Base-by-base conservation (phyloP, 169 alveolate species). In the Babesia bovis region DNA sequence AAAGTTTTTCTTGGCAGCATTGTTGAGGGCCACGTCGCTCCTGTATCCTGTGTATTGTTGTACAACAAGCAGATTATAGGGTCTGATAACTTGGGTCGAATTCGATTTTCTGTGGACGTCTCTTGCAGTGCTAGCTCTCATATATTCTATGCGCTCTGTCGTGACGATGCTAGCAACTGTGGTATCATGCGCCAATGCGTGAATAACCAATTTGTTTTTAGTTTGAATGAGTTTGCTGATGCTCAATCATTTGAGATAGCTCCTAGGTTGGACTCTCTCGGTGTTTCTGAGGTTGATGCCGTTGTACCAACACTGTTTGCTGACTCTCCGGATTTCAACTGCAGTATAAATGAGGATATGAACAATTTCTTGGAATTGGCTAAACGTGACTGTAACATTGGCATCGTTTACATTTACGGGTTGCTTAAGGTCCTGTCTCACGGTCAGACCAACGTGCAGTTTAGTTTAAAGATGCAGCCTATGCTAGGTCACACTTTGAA, bases 11-110 rank as follows among this genome's bases (percentile, higher is more conserved):
- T 61, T 15, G 72, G 71, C 50, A 66, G 21, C 17, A 21, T 61
- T n/a, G 85, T 75, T 28, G 71, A 52, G 52, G 72, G 72, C 25
- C 71, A 44, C 15, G 56, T 75, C 23, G 61, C 70, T 17, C 85
- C 85, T 17, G 65, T 65, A n/a, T 52, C 85, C 26, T 49, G 70
- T n/a, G 85, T 75, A 19, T n/a, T 75, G 4, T 49, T 63, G 49
- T 61, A 52, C 63, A 66, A 75, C 55, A 63, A 75, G 19, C 60
- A 38, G 58, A 41, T 75, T 49, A 47, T 40, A 3, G 49, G 35
- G 36, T 42, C 73, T n/a, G 61, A 63, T 12, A 45, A 21, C 49
- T 36, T 63, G 36, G 38, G 38, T 2, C 42, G 40, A 33, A 63
- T 63, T 28, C 0, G 36, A 35, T 63, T 63, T 36, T 63, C 73